Percentiles rank a stretch among this genome's conserved stretches.
Conservation (phyloP, 352 stramenopile genomes). For the Phytophthora aleatoria region DNA sequence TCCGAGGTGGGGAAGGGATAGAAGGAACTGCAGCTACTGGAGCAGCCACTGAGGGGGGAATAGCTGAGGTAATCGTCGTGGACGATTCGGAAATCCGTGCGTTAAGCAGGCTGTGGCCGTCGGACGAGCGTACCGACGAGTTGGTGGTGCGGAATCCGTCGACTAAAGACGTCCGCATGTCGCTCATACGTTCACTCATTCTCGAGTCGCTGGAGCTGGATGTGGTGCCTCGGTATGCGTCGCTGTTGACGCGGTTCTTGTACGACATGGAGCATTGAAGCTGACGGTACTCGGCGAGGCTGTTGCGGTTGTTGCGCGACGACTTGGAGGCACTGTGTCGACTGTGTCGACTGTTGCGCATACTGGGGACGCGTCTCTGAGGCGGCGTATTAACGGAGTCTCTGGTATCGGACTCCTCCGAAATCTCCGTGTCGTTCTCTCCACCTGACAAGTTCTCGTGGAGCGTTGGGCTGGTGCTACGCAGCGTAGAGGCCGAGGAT, state of each 20-base stretch:
- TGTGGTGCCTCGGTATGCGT: slow-evolving; percentile 31
- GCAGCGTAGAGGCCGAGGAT: slow-evolving; percentile 54
- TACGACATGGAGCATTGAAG: slow-evolving; percentile 87
- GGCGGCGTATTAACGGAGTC: slow-evolving; percentile 32
- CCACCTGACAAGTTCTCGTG: slow-evolving; percentile 45
- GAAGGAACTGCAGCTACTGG: neutral
- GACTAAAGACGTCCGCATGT: slow-evolving; percentile 34
- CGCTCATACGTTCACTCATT: slow-evolving; percentile 38
- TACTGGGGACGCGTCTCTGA: slow-evolving; percentile 21
- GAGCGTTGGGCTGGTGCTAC: slow-evolving; percentile 44
- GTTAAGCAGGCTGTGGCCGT: slow-evolving; percentile 32
- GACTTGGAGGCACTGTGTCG: slow-evolving; percentile 1
- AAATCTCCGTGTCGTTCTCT: slow-evolving; percentile 47
- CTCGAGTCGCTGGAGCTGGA: slow-evolving; percentile 32
- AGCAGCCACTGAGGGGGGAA: neutral
- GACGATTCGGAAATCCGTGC: slow-evolving; percentile 38
- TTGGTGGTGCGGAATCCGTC: slow-evolving; percentile 36
- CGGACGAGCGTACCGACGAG: slow-evolving; percentile 27
- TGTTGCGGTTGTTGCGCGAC: slow-evolving; percentile 39
- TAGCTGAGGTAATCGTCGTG: slow-evolving; percentile 23
- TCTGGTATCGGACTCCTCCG: slow-evolving; percentile 31
- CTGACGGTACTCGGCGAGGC: slow-evolving; percentile 75
- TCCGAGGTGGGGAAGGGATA: slow-evolving; percentile 2
- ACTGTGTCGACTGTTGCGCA: slow-evolving; percentile 41
- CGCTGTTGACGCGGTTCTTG: slow-evolving; percentile 72